Percentiles rank a stretch among this genome's conserved stretches.
phyloP scores from a whole-genome alignment of 139 green algal species.

The Asterochloris erici region DNA sequence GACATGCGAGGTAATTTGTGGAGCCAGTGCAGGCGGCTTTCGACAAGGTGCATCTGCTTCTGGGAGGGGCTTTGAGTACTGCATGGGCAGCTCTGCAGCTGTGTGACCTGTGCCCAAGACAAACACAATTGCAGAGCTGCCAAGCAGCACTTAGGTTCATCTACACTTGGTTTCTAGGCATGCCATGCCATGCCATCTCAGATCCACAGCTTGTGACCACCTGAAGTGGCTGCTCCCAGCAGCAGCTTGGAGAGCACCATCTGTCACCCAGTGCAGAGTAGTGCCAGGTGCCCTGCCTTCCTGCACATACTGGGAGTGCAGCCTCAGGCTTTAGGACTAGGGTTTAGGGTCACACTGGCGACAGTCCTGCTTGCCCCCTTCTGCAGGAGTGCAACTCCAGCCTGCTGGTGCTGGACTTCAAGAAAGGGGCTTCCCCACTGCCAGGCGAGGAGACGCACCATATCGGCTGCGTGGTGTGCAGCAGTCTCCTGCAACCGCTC shows the following conservation, averaged over 20 bases:
- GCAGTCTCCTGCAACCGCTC: constrained; percentile 51
- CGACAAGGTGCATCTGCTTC: neutral
- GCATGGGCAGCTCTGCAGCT: neutral
- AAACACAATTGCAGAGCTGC: neutral
- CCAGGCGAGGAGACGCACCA: constrained; percentile 20
- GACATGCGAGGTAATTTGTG: constrained; percentile 48
- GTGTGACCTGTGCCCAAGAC: neutral
- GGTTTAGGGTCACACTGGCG: no score
- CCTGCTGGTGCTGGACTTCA: constrained; percentile 55
- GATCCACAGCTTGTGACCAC: no score
- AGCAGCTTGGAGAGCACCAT: neutral
- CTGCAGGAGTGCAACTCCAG: constrained; percentile 38
- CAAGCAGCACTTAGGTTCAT: neutral
- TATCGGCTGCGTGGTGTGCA: constrained; percentile 61
- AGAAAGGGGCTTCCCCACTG: constrained; percentile 44
- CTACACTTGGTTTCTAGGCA: neutral
- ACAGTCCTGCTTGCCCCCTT: neutral
- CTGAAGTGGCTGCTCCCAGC: neutral
- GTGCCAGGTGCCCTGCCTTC: neutral
- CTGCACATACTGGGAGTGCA: neutral
- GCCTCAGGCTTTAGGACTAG: no score
- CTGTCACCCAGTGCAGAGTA: neutral
- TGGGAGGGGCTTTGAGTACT: neutral
- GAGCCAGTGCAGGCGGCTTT: neutral
- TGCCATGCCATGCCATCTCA: no score